Conservation (phyloP, 129 eudicot species). For the Smallanthus sonchifolius region DNA sequence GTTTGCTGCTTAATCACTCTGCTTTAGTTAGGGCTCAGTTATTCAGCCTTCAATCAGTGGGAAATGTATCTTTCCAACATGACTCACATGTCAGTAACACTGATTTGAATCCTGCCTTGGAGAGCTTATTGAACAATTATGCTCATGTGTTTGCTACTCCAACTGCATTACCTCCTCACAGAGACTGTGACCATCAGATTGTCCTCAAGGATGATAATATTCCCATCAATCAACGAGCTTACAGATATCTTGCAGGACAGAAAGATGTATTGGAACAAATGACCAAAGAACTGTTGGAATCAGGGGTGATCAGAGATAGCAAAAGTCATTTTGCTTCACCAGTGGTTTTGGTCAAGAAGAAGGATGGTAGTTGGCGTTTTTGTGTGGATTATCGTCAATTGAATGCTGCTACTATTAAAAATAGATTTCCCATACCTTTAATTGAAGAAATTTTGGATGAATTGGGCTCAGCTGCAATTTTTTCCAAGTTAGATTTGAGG, state of each 20-base stretch:
- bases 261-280: background rate
- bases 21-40: too few relatives aligned
- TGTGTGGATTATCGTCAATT: background rate
- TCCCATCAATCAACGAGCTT: background rate
- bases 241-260: background rate
- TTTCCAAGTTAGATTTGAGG: too few relatives aligned
- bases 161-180: background rate
- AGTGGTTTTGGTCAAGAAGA: too few relatives aligned
- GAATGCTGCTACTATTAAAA: background rate
- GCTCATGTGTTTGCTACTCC: too few relatives aligned
- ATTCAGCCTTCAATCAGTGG: too few relatives aligned
- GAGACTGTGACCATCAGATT: background rate
- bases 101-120: too few relatives aligned
- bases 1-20: too few relatives aligned
- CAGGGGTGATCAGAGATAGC: background rate
- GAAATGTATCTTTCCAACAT: too few relatives aligned
- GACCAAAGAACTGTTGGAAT: background rate
- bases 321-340: background rate
- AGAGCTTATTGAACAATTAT: too few relatives aligned
- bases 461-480: background rate
- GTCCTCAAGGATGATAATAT: background rate
- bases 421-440: background rate
- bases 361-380: too few relatives aligned
- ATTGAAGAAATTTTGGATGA: constrained; percentile 1
- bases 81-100: too few relatives aligned